These are phyloP conservation scores for Ophiosphaerella korrae DNA, from an alignment of 2,329 filamentous ascomycete genomes.

Conservation along the genomic window DNA sequence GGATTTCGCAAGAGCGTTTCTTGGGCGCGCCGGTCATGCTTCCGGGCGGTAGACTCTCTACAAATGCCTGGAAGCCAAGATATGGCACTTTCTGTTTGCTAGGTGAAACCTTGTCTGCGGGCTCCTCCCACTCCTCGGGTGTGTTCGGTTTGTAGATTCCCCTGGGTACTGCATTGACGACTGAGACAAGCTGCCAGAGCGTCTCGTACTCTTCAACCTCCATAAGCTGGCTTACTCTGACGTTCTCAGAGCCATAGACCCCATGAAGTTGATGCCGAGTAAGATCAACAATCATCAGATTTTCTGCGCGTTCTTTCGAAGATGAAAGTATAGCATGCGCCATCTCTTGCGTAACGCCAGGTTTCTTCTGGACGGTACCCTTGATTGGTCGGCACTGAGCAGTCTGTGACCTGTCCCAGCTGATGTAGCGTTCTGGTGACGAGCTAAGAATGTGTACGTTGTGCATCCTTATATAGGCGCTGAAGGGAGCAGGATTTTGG, in stretches of 20 bases:
- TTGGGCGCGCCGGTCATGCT: conserved; percentile 98
- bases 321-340: conserved; percentile 75
- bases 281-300: conserved; percentile 96
- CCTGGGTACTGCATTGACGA: conserved; percentile 69
- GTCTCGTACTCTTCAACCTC: conserved; percentile 88
- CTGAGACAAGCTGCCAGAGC: conserved; percentile 89
- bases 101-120: conserved; percentile 21
- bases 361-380: conserved; percentile 84
- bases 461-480: conserved; percentile 74
- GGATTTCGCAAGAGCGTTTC: conserved; percentile 85
- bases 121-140: conserved; percentile 40
- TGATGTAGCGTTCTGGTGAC: conserved; percentile 88
- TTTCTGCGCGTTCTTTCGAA: conserved; percentile 91
- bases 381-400: conserved; percentile 94
- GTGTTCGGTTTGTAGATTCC: conserved; percentile 31
- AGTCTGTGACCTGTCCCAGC: conserved; percentile 63
- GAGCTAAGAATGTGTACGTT: conserved; percentile 73
- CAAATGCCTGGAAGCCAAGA: conserved; percentile 76
- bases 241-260: conserved; percentile 76
- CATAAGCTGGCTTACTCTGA: conserved; percentile 78
- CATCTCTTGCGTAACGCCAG: conserved; percentile 69
- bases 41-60: conserved; percentile 80
- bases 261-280: conserved; percentile 92
- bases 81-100: conserved; percentile 19
- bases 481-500: conserved; percentile 82